Base-by-base conservation (phyloP, 257 asterid species). In the Verbascum thapsus region DNA sequence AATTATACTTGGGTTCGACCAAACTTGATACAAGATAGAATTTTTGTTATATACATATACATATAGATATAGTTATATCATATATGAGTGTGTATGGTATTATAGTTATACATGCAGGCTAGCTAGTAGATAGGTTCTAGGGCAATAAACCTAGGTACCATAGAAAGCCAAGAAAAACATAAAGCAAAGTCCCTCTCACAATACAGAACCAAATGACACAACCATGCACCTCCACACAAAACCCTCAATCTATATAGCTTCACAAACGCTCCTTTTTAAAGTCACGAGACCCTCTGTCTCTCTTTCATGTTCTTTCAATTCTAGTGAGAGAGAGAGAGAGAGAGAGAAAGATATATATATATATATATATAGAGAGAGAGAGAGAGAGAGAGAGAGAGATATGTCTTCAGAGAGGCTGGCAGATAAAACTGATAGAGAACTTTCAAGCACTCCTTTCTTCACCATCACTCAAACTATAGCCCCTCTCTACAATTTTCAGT, bases 251-350 rank as follows among this genome's bases (percentile, higher is more conserved):
- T 26, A 2, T 26, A 2, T 26, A 26, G 32, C 32, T 26, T 26
- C 32, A 26, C 32, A 55, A 30, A 68, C 69, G 59, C 81, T 70
- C 74, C 82, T 78, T 79, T 85, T 74, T 76, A 78, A 82, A 82
- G 91, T 91, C 96, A 88, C 95, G 90, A 79, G 95, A 77, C 76
- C 77, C 71, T 59, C 55, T 79, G 51, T 76, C 75, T 32, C 75
- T 32, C 66, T 48, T 67, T 69, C 17, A 58, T 77, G 76, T 71
- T 75, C 61, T 76, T 71, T 76, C 83, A 84, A 66, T 82, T 77
- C 60, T 47, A 58, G 81, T 53, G 76, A 79, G 74, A 73, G 76
- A 76, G 57, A 68, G 68, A 53, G 66, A 53, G 67, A 65, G 34
- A 58, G 39, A 61, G 56, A 42, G 74, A 44, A 22, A 54, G 37